A percentile compares a stretch with the other conserved stretches of the same genome.
Evolutionary conservation across 1,139 yeast species (phyloP).

Genomic region (Pichia sp.): DNA sequence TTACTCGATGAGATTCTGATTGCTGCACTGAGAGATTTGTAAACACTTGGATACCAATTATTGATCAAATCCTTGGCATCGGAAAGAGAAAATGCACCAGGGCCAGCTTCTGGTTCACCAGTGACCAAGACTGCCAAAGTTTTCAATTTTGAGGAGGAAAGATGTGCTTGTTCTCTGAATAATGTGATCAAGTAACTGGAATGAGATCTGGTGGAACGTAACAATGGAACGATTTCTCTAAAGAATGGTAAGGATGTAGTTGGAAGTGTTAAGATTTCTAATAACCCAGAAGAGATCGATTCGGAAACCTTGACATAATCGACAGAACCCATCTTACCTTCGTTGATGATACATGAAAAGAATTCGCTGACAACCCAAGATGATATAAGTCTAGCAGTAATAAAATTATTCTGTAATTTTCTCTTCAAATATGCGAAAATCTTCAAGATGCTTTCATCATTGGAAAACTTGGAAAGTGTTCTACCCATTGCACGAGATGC

Average conservation of each 20-base stretch:
- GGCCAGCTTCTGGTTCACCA: slow-evolving; percentile 94
- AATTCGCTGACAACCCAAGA: slow-evolving; percentile 75
- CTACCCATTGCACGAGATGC: slow-evolving; percentile 79
- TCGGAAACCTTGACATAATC: slow-evolving; percentile 19
- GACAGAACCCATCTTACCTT: slow-evolving; percentile 22
- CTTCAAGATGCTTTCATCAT: slow-evolving; percentile 28
- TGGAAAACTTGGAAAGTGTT: slow-evolving; percentile 54
- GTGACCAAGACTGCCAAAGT: slow-evolving; percentile 86
- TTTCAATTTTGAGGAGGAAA: slow-evolving; percentile 76
- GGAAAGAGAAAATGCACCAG: slow-evolving; percentile 83
- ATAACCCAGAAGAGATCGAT: slow-evolving; percentile 12
- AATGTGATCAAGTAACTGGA: slow-evolving; percentile 81
- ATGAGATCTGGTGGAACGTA: slow-evolving; percentile 83
- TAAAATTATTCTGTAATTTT: slow-evolving; percentile 54
- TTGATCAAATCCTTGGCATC: slow-evolving; percentile 70
- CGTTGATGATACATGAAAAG: slow-evolving; percentile 41
- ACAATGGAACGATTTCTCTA: slow-evolving; percentile 83
- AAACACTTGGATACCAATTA: slow-evolving; percentile 65
- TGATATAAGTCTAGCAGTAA: slow-evolving; percentile 77
- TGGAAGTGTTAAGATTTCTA: slow-evolving; percentile 8
- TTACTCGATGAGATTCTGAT: slow-evolving; percentile 71
- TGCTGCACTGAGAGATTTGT: slow-evolving; percentile 65
- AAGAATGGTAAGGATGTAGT: slow-evolving; percentile 52
- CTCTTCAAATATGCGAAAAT: slow-evolving; percentile 8
- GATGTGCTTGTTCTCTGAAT: slow-evolving; percentile 72